These are phyloP conservation scores for Eremochloa ophiuroides DNA, from an alignment of 176 grass and related monocot species.

Conservation along the genomic window DNA sequence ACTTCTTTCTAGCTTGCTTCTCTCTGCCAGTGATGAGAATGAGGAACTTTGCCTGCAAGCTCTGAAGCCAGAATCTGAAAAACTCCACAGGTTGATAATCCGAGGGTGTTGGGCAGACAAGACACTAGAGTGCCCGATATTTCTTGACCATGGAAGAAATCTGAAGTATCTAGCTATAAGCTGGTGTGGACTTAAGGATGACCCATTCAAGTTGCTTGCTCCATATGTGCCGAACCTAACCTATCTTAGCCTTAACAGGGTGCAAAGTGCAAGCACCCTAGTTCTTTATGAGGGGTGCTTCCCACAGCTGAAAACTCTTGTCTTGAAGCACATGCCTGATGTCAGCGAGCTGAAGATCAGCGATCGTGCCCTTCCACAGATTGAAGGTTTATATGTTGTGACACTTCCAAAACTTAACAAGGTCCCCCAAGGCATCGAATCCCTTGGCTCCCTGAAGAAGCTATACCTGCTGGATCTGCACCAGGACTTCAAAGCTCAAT, in stretches of 20 bases:
- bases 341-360: background rate
- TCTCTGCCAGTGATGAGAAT: slow-evolving; percentile 7
- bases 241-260: slow-evolving; percentile 19
- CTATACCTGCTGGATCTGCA: background rate
- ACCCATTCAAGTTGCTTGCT: slow-evolving; percentile 12
- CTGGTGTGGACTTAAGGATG: background rate
- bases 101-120: background rate
- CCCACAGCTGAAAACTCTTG: slow-evolving; percentile 16
- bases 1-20: slow-evolving; percentile 17
- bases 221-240: slow-evolving; percentile 9
- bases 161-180: slow-evolving; percentile 34
- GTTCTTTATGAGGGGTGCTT: slow-evolving; percentile 10
- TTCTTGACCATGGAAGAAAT: background rate
- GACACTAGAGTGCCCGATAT: slow-evolving; percentile 12
- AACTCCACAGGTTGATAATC: slow-evolving; percentile 12
- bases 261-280: background rate
- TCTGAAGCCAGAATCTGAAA: background rate
- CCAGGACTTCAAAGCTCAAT: slow-evolving; percentile 5
- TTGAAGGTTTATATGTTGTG: slow-evolving; percentile 22
- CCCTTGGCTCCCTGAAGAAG: slow-evolving; percentile 3
- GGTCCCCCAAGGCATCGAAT: slow-evolving; percentile 19
- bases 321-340: background rate
- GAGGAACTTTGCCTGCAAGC: background rate
- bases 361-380: background rate
- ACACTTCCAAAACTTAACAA: background rate